These are phyloP conservation scores for Lachnellula arida DNA, from an alignment of 2,329 filamentous ascomycete species.

Conservation along the genomic window DNA sequence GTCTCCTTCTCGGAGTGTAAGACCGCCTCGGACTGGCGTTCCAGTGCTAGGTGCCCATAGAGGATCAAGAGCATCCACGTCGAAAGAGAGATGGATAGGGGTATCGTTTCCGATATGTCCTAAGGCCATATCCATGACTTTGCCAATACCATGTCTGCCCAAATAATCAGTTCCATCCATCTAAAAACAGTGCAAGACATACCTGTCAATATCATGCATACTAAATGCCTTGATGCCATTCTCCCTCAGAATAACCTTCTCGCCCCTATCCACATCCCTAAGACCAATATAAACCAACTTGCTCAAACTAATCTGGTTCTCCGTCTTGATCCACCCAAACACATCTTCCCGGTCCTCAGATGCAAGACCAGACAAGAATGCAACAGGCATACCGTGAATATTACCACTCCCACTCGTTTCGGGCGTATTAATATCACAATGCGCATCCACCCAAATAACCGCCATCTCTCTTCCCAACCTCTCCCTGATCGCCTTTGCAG, in stretches of 20 bases:
- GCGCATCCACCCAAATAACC: conserved; percentile 98
- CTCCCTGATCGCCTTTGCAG: conserved; percentile 81
- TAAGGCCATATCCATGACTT: conserved; percentile 97
- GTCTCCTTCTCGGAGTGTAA: conserved; percentile 92
- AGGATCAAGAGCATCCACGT: conserved; percentile 93
- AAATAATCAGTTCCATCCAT: not conserved
- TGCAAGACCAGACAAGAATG: conserved; percentile 83
- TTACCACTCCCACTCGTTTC: conserved; percentile 88
- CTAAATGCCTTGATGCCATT: conserved; percentile 92
- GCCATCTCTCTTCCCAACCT: conserved; percentile 77
- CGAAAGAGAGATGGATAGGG: conserved; percentile 94
- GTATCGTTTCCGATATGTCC: conserved; percentile 92
- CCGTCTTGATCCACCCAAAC: conserved; percentile 84
- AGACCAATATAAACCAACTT: conserved; percentile 98
- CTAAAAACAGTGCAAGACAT: conserved; percentile 28
- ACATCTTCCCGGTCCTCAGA: conserved; percentile 69
- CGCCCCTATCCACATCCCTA: conserved; percentile 84
- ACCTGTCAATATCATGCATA: conserved; percentile 97
- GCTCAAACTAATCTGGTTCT: conserved; percentile 63
- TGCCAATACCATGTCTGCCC: conserved; percentile 82
- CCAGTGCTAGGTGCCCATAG: conserved; percentile 96
- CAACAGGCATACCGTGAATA: conserved; percentile 96
- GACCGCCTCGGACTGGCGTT: conserved; percentile 85
- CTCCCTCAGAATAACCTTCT: conserved; percentile 88
- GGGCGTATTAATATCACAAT: conserved; percentile 96